A percentile compares a stretch with the other conserved stretches of the same genome.
Conservation (phyloP, 345 rosid genomes). For the Limnanthes douglasii region DNA sequence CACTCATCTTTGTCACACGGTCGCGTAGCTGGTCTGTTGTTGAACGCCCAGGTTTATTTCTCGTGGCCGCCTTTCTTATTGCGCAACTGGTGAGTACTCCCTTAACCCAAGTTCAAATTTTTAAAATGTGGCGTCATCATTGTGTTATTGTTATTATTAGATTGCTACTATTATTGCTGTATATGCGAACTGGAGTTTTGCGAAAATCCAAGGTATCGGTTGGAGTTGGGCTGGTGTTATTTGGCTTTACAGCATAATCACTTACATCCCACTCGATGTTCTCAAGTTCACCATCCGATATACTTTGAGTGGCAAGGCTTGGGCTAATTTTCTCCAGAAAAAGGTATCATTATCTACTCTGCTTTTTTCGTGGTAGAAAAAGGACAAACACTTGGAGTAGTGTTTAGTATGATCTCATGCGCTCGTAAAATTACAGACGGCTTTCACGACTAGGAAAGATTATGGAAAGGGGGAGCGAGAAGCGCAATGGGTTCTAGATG, state of each 20-base stretch:
- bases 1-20: conserved; percentile 85
- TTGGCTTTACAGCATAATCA: conserved; percentile 70
- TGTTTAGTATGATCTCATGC: conserved; percentile 5
- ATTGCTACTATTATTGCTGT: conserved; percentile 76
- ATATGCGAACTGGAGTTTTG: conserved; percentile 60
- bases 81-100: conserved; percentile 59
- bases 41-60: conserved; percentile 75
- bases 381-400: conserved; percentile 3
- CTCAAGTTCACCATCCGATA: conserved; percentile 63
- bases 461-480: conserved; percentile 73
- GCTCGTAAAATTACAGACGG: conserved; percentile 63
- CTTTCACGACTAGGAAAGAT: conserved; percentile 85
- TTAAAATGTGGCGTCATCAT: too few relatives aligned
- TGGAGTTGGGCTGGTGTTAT: conserved; percentile 98
- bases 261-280: conserved; percentile 64
- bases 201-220: conserved; percentile 51
- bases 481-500: conserved; percentile 87
- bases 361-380: not conserved
- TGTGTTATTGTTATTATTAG: too few relatives aligned
- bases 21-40: conserved; percentile 75
- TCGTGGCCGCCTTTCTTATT: conserved; percentile 42
- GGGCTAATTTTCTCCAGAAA: conserved; percentile 67
- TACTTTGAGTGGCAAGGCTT: conserved; percentile 65
- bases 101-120: too few relatives aligned
- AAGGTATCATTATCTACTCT: conserved; percentile 23